Percentiles rank a stretch among this genome's conserved stretches.
phyloP scores from a whole-genome alignment of 2,329 filamentous ascomycete genomes.

The Ophiocordyceps sinensis region DNA sequence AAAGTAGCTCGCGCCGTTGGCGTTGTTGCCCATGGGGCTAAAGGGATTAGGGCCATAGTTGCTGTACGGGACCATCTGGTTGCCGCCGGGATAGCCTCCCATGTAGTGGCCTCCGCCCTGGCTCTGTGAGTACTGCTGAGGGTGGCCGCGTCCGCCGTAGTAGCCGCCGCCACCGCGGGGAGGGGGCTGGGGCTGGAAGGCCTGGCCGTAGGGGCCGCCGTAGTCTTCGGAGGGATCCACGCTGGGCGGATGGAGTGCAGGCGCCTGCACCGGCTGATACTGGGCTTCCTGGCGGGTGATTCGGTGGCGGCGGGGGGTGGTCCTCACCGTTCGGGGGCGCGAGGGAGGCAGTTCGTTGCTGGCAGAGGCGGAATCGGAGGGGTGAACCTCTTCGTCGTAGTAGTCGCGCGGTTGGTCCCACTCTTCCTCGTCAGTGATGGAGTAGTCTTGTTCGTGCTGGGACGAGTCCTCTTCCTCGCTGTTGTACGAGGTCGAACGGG shows the following conservation, averaged over 20 bases:
- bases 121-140: slow-evolving; percentile 29
- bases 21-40: slow-evolving; percentile 22
- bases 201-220: slow-evolving; percentile 21
- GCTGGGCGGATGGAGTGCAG: slow-evolving; percentile 38
- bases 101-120: slow-evolving; percentile 31
- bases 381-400: slow-evolving; percentile 35
- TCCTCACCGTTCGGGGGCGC: slow-evolving; percentile 8
- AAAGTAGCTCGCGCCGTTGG: slow-evolving; percentile 26
- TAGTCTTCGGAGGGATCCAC: slow-evolving; percentile 53
- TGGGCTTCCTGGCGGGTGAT: slow-evolving; percentile 20
- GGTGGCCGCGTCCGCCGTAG: slow-evolving; percentile 12
- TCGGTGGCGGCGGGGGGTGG: slow-evolving; percentile 16
- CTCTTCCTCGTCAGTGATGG: slow-evolving; percentile 24
- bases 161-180: slow-evolving; percentile 12
- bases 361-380: slow-evolving; percentile 43
- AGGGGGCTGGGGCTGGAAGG: slow-evolving; percentile 7
- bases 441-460: slow-evolving; percentile 14
- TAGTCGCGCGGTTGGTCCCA: slow-evolving; percentile 23
- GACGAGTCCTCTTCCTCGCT: slow-evolving; percentile 25
- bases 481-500: slow-evolving; percentile 20
- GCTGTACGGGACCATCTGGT: slow-evolving; percentile 34
- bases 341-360: slow-evolving; percentile 17
- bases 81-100: slow-evolving; percentile 19
- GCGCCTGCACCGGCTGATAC: slow-evolving; percentile 19
- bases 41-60: slow-evolving; percentile 27